A percentile compares a stretch with the other conserved stretches of the same genome.
Evolutionary conservation across 768 basidiomycete genomes (phyloP).

Genomic region (Lentinus brumalis): DNA sequence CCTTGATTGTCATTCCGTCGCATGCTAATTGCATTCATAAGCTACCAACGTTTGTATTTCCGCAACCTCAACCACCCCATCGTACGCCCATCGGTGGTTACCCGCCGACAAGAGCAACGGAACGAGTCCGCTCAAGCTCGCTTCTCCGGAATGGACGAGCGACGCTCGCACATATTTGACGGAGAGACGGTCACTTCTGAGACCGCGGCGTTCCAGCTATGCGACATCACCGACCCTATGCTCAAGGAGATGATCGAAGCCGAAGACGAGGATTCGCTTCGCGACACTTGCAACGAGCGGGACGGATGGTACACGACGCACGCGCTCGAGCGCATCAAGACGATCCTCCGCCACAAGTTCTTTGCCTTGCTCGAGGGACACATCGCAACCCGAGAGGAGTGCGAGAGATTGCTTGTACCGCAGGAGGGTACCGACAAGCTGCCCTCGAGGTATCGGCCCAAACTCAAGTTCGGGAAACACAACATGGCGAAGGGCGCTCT

Average conservation of each 20-base stretch:
- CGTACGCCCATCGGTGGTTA: conserved; percentile 72
- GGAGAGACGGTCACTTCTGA: conserved; percentile 78
- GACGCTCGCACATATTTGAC: conserved; percentile 81
- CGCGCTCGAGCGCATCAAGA: conserved; percentile 81
- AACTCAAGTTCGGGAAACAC: conserved; percentile 68
- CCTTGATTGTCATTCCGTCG: background rate
- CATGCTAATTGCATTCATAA: conserved; percentile 34
- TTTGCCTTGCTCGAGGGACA: conserved; percentile 76
- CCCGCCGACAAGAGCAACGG: conserved; percentile 62
- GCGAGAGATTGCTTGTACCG: conserved; percentile 59
- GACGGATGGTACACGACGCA: conserved; percentile 88
- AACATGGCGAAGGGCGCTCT: conserved; percentile 89
- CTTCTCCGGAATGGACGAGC: conserved; percentile 24
- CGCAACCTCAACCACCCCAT: conserved; percentile 85
- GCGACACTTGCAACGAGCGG: conserved; percentile 74
- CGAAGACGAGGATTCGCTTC: conserved; percentile 63
- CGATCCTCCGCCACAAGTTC: conserved; percentile 83
- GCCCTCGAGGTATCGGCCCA: conserved; percentile 38
- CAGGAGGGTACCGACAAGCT: conserved; percentile 27
- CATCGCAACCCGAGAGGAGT: conserved; percentile 72
- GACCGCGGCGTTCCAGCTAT: conserved; percentile 91
- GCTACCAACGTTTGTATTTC: conserved; percentile 92
- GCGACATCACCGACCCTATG: conserved; percentile 89
- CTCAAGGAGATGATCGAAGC: conserved; percentile 80
- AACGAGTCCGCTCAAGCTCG: conserved; percentile 41